Base-by-base conservation (phyloP, 2,329 filamentous ascomycete species). In the Aspergillus sp. region DNA sequence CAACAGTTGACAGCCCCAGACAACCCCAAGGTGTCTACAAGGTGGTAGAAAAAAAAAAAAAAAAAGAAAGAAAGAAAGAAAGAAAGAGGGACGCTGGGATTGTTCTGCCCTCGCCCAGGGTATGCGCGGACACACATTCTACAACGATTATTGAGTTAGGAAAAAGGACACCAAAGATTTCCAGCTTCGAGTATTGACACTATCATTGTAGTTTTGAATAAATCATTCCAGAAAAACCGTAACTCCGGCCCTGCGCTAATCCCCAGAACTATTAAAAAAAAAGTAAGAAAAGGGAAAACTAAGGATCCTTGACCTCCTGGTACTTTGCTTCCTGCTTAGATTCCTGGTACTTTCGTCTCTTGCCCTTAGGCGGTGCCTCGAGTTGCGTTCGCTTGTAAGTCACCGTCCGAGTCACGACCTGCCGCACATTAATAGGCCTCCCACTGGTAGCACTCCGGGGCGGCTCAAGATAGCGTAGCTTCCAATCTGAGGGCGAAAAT, bases 351-450 rank as follows among this genome's bases (percentile, higher is more conserved):
- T 88, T 94, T 72, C 90, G 84, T 72, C 89, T 82, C 78, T 96
- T 42, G 7, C 36, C 90, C 67, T 90, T 90, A 5, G 89, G 91
- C 34, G 90, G 88, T 27, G 90, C 87, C 55, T 89, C 86, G 72
- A 97, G 87, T 51, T 62, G 77, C 63, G 85, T 64, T 45, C 74
- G 70, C 59, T 87, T 94, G 69, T 94, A 95, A 36, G 88, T 95
- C 49, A 95, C 87, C 10, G 89, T 96, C 57, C 89, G 80, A n/a
- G 90, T 96, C 45, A 96, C 86, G 4, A 96, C 88, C 66, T 96
- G 89, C 46, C 88, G 77, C 48, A 96, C 88, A 61, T 77, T 82
- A 45, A 83, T 78, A 19, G 71, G 78, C 50, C 83, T 79, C 47
- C 83, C 74, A 57, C 43, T 47, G 2, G 36, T 39, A 30, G 82